Percentiles rank a stretch among this genome's conserved stretches.
Evolutionary conservation across 345 rosid species (phyloP).

Genomic region (Linum usitatissimum): DNA sequence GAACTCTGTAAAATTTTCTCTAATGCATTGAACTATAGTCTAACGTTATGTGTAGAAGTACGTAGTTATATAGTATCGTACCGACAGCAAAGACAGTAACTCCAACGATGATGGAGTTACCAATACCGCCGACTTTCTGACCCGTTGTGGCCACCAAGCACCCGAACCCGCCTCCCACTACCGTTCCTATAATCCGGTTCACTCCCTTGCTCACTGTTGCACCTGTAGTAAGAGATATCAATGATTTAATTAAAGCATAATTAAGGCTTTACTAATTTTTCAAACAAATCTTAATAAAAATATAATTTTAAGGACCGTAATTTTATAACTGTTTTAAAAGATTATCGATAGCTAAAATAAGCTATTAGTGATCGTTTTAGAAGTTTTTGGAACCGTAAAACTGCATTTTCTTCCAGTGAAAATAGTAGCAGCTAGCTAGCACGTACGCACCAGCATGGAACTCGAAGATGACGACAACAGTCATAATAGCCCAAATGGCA

Average conservation of each 20-base stretch:
- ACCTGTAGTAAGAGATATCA: constrained; percentile 22
- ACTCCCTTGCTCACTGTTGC: constrained; percentile 69
- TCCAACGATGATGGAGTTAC: constrained; percentile 33
- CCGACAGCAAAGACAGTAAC: constrained; percentile 39
- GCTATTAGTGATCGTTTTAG: no score
- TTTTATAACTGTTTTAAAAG: no score
- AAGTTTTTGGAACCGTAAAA: no score
- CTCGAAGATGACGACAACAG: constrained; percentile 66
- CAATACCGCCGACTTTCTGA: constrained; percentile 33
- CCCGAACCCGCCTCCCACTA: constrained; percentile 55
- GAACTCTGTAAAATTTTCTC: no score
- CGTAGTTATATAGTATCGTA: constrained; percentile 12
- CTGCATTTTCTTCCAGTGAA: no score
- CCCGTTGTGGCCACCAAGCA: constrained; percentile 39
- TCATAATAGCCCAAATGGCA: constrained; percentile 81
- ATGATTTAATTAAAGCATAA: no score
- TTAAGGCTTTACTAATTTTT: no score
- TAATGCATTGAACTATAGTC: no score
- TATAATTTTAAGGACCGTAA: no score
- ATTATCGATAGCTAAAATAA: no score
- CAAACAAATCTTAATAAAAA: no score
- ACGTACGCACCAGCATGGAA: constrained; percentile 45
- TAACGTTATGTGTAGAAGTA: not conserved
- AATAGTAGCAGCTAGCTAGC: no score
- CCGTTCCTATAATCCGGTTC: constrained; percentile 53